Evolutionary conservation across 371 early-diverging fungal genomes (phyloP), one percentile per base, ranked within the genome.

Genomic region (Syncephalastrum monosporum): DNA sequence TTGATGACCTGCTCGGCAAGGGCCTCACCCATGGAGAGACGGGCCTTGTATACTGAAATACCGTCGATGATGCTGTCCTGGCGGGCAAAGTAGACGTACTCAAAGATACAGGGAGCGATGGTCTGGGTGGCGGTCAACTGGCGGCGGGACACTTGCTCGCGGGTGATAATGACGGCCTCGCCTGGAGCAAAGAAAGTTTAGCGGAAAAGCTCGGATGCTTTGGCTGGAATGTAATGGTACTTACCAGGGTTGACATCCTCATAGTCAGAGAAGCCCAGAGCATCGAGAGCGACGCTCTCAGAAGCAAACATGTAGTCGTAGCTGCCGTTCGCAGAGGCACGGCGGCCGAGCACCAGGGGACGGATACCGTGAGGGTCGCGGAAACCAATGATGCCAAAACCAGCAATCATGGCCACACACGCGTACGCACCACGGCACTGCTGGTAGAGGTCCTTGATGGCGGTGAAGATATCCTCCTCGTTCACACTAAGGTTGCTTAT

Each of bases 11-110:
- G 82, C 51, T 84, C 82, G 7, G 97, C 98, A 43, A 98, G 82
- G 23, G 92, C 91, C 68, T 95, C 96, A 50, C 98, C 98, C 97
- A 98, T 97, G 38, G 93, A 91, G 65, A 98, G 71, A 53, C 98
- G 91, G 54, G 96, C 86, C 64, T 93, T 92, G 85, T 97, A 97
- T n/a, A 98, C 98, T 5, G 96, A 95, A 56, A 98, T 91, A 10
- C 95, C 96, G 71, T 98, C 95, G 59, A 98, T 94, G 61, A 96
- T 93, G 43, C 96, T 94, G 65, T 98, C 98, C 6, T 97, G 96
- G 33, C 98, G 89, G 17, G 97, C 97, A 84, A 98, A 98, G 80
- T 98, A 93, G 47, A 98, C 97, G 67, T 93, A 97, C 79, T 98
- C 98, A 67, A 98, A 98, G 67, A 98, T 93, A 74, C 97, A 97